Evolutionary conservation across 2,329 filamentous ascomycete genomes (phyloP).

Genomic region (Apiospora arundinis): DNA sequence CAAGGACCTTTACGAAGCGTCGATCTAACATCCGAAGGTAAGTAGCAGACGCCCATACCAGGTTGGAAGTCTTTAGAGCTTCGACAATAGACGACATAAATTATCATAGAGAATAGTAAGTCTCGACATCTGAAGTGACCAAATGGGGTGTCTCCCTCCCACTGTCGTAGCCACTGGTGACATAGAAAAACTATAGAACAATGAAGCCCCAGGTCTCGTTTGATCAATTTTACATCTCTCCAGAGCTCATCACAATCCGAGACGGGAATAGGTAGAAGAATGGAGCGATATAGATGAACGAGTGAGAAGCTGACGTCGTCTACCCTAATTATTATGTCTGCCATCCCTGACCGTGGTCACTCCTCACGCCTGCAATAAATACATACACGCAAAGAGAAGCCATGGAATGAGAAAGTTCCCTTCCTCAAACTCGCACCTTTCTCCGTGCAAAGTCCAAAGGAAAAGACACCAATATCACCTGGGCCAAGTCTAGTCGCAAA

Average conservation of each 20-base stretch:
- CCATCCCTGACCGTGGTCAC: not conserved
- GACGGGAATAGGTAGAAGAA: not conserved
- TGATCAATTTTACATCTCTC: not conserved
- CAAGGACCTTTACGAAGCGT: too few species aligned
- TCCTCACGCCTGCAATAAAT: constrained; percentile 6
- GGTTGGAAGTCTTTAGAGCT: too few species aligned
- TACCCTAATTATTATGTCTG: constrained; percentile 7
- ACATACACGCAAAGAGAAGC: not conserved
- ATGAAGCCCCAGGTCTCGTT: too few species aligned
- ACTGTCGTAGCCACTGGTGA: too few species aligned
- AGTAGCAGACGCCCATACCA: too few species aligned
- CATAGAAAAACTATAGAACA: too few species aligned
- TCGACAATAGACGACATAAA: too few species aligned
- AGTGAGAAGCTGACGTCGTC: not conserved
- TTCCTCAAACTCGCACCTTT: not conserved
- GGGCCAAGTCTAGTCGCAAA: not conserved
- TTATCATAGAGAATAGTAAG: too few species aligned
- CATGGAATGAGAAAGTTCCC: not conserved
- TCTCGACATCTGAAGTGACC: too few species aligned
- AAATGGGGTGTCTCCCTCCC: too few species aligned
- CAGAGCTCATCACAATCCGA: not conserved
- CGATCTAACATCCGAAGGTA: too few species aligned
- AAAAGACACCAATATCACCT: not conserved
- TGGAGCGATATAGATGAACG: not conserved
- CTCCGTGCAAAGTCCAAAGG: not conserved